Evolutionary conservation across 306 rosid species (phyloP).

Genomic region (Cucumis melo): DNA sequence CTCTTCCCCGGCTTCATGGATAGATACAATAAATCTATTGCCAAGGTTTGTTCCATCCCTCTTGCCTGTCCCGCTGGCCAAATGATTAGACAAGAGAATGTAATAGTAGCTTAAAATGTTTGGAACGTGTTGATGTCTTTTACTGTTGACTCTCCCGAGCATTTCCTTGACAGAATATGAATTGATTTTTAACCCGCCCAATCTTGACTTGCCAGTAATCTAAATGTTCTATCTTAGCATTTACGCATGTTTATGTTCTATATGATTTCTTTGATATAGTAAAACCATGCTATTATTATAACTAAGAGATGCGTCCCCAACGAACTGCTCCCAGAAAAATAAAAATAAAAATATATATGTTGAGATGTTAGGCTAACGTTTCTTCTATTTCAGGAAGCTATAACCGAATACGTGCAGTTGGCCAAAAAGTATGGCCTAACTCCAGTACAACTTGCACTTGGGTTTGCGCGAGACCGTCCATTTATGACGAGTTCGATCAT

Average conservation of each 20-base stretch:
- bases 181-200: background rate
- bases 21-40: conserved; percentile 56
- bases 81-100: background rate
- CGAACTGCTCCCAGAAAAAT: background rate
- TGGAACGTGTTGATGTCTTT: background rate
- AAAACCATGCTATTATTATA: background rate
- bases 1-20: conserved; percentile 87
- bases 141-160: background rate
- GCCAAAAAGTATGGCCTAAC: conserved; percentile 62
- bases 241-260: background rate
- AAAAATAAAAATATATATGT: background rate
- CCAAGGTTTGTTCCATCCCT: conserved; percentile 39
- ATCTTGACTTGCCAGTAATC: background rate
- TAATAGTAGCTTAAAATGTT: background rate
- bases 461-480: conserved; percentile 74
- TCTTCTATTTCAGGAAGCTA: conserved; percentile 55
- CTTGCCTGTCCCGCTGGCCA: background rate
- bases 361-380: background rate
- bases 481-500: conserved; percentile 79
- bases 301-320: background rate
- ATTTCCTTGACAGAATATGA: background rate
- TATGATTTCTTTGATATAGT: background rate
- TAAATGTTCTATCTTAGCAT: background rate
- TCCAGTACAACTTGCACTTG: conserved; percentile 74
- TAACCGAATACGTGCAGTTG: conserved; percentile 39